Conservation (phyloP, 345 rosid species). For the Sonneratia alba region DNA sequence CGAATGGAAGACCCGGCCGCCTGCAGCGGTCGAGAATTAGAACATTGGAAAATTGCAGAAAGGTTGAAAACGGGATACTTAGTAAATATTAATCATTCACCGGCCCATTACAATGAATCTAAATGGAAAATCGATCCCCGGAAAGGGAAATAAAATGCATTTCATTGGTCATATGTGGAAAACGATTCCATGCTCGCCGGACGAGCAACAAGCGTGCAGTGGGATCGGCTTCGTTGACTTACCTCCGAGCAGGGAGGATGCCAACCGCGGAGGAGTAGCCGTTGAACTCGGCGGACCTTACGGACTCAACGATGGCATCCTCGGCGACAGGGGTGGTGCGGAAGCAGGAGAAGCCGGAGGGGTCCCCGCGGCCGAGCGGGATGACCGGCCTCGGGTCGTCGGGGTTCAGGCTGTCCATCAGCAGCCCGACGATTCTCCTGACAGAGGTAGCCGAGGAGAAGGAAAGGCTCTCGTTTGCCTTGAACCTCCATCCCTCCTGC, state of each 20-base stretch:
- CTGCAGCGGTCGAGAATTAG: too few relatives aligned
- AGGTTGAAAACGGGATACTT: too few relatives aligned
- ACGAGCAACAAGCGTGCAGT: too few relatives aligned
- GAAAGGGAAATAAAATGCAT: too few relatives aligned
- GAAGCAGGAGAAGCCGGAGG: slow-evolving; percentile 53
- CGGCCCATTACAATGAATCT: too few relatives aligned
- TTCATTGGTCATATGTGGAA: too few relatives aligned
- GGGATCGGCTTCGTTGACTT: not conserved
- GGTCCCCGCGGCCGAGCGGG: slow-evolving; percentile 70
- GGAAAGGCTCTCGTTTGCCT: slow-evolving; percentile 16
- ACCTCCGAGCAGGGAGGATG: slow-evolving; percentile 48
- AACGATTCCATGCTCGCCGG: too few relatives aligned
- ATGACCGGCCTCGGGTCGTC: slow-evolving; percentile 27
- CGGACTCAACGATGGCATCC: slow-evolving; percentile 14
- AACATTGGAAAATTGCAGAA: too few relatives aligned
- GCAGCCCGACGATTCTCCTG: slow-evolving; percentile 28
- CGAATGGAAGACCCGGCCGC: too few relatives aligned
- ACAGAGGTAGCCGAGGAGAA: slow-evolving; percentile 22
- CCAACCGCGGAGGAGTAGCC: slow-evolving; percentile 27
- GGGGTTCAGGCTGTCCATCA: slow-evolving; percentile 29
- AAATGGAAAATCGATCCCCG: too few relatives aligned
- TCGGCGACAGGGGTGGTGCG: slow-evolving; percentile 37
- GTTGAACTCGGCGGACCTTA: slow-evolving; percentile 45
- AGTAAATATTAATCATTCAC: too few relatives aligned
- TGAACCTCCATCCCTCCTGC: slow-evolving; percentile 19